Evolutionary conservation across 1,284 basidiomycete genomes (phyloP), one percentile per base, ranked within the genome.

Genomic region (Pseudozyma pruni): DNA sequence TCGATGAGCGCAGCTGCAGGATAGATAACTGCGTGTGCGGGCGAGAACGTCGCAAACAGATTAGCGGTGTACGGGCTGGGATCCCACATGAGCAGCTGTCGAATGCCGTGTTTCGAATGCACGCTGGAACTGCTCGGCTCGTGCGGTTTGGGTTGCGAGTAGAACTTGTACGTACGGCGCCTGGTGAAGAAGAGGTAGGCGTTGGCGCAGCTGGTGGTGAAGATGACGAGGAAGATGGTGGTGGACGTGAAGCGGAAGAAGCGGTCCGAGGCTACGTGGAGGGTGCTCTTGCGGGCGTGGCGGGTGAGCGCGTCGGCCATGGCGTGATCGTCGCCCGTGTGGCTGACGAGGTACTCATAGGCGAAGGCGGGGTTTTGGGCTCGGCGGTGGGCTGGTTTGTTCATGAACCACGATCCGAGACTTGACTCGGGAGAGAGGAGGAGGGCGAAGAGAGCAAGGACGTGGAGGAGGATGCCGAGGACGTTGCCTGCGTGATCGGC

Each of bases 171-270:
- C 17, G 56, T 31, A 9, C 74, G 50, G 11, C 57, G 50, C 5
- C 56, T 63, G 22, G 72, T 62, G 55, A 76, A 72, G 38, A 74
- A 71, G 40, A 60, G 8, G 37, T 58, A 72, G 10, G 74, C 72
- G 35, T 76, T 76, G 51, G 42, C 46, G 32, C 57, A 54, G 27
- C 62, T 60, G 6, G 63, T 53, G 29, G 61, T 47, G 9, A 66
- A 48, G 33, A 69, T 40, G 34, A 29, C 35, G 27, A 68, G 14
- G 31, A 66, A 74, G 31, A 67, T 38, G 40, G 46, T 25, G 39
- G 31, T 33, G 13, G 72, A 61, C 4, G 48, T 48, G 31, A 59
- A 45, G 13, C 67, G 55, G 34, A 70, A 70, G 56, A 70, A 70
- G 37, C 67, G 56, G 33, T 68, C 70, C 17, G 62, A 61, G 4